Evolutionary conservation across 2,329 filamentous ascomycete genomes (phyloP), one percentile per base, ranked within the genome.

Genomic region (Arthrinium phaeospermum): DNA sequence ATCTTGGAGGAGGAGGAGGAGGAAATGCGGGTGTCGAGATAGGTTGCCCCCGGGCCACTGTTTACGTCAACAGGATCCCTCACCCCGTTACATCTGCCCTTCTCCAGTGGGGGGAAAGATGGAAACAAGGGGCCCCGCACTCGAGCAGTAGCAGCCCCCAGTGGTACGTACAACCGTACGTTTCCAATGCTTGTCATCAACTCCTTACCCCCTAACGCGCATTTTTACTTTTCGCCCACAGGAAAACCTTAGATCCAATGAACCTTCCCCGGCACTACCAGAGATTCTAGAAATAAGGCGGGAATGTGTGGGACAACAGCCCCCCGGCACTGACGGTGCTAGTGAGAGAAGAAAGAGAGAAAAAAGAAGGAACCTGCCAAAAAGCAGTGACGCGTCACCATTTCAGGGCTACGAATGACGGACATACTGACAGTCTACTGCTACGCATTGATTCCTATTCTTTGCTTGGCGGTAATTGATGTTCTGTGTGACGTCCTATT

Each of bases 341-440:
- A 41, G 37, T 41, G 37, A 41, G 22, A n/a, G 34, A 64, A 64
- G 57, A 64, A 64, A 64, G 57, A 64, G 57, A 64, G 41, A 64
- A 10, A 64, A 30, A 41, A 64, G 57, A 64, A 41, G 57, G 34
- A 64, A 64, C 57, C 57, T 64, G 57, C 34, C 34, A 41, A 64
- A 64, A 64, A 64, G 57, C 34, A 64, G 57, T 64, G 57, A 64
- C 57, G 57, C 57, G 57, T 64, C 57, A 64, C 57, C 57, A n/a
- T 24, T n/a, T 34, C 34, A 30, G 57, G 57, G 57, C 57, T 64
- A 41, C 57, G 34, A 64, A 64, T 64, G 34, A 64, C 57, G 57
- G 57, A 24, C 34, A 64, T 64, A 41, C 34, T 22, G 27, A n/a
- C 34, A 41, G 57, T 64, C 30, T n/a, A 61, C 34, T 61, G 34